Percentiles rank a stretch among this genome's conserved stretches.
These are phyloP conservation scores for Cystobasidium tubakii DNA, from an alignment of 768 basidiomycete species.

Conservation along the genomic window DNA sequence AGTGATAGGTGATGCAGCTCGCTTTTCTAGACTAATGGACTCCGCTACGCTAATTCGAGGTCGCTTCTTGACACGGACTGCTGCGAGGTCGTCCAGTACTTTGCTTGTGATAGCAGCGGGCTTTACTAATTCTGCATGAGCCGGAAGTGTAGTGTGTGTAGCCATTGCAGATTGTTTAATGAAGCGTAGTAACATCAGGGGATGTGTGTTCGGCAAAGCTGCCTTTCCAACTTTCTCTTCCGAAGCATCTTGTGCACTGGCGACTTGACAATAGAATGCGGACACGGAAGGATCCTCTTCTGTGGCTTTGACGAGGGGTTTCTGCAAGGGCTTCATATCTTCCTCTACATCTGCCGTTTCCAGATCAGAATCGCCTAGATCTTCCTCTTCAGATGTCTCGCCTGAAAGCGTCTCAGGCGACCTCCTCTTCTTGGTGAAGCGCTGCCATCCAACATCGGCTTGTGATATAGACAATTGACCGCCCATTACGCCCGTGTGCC, in stretches of 20 bases:
- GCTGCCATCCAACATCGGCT: conserved; percentile 16
- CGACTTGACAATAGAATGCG: background rate
- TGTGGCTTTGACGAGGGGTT: background rate
- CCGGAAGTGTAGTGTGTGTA: background rate
- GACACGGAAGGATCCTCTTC: background rate
- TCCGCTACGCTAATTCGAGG: background rate
- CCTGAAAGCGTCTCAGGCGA: no score
- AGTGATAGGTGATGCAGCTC: background rate
- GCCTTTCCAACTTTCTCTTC: background rate
- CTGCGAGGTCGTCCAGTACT: background rate
- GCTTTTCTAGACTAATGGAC: background rate
- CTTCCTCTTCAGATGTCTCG: background rate
- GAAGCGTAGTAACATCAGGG: background rate
- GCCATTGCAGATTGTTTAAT: background rate
- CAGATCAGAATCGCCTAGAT: conserved; percentile 5
- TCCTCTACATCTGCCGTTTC: background rate
- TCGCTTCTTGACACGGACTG: conserved; percentile 3
- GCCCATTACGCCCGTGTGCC: background rate
- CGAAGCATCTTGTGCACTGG: background rate
- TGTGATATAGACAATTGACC: background rate
- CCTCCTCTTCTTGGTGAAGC: background rate
- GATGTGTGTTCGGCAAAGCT: background rate
- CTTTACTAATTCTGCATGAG: background rate
- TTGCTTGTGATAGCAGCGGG: background rate
- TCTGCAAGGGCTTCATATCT: background rate